Base-by-base conservation (phyloP, 2,329 filamentous ascomycete species). In the Xylaria sp. region DNA sequence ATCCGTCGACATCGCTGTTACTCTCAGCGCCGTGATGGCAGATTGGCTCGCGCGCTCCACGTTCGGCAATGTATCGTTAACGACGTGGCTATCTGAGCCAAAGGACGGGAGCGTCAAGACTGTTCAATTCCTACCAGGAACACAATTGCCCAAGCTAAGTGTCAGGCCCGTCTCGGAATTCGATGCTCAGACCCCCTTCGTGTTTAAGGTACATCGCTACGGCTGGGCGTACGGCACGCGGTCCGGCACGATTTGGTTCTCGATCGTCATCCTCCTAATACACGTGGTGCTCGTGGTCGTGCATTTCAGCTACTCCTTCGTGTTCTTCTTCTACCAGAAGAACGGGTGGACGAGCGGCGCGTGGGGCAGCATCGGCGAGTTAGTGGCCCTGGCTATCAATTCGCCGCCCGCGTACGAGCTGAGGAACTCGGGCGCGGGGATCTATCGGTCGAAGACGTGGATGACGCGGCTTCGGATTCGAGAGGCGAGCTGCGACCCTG, bases 21-120 rank as follows among this genome's bases (percentile, higher is more conserved):
- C 53, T 1, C 49, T 67, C 38, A 39, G 61, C 51, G 47, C 56
- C 1, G 44, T 53, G n/a, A 17, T 67, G 13, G 29, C 61, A 0
- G 65, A 67, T 44, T 67, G 65, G 65, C 5, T 67, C 3, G 50
- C 65, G 42, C 56, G 65, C 0, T 38, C 65, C 1, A 39, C 49
- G 20, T 36, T 61, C 15, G 22, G 11, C 0, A 22, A 33, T 42
- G 54, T 57, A 2, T 10, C 13, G 0, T 57, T 67, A 25, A 67
- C 56, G n/a, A 54, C 56, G 2, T 38, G 38, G 15, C 2, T 57
- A 3, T 65, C 6, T 5, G 39, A 27, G 10, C 38, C 38, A 17
- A 15, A 53, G 33, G 45, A 39, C 25, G 61, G 61, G 1, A 44
- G 53, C 11, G 61, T 64, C 20, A 7, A 17, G 17, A 22, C 25